These are phyloP conservation scores for Parmales sp. DNA, from an alignment of 108 stramenopile species.

Conservation along the genomic window DNA sequence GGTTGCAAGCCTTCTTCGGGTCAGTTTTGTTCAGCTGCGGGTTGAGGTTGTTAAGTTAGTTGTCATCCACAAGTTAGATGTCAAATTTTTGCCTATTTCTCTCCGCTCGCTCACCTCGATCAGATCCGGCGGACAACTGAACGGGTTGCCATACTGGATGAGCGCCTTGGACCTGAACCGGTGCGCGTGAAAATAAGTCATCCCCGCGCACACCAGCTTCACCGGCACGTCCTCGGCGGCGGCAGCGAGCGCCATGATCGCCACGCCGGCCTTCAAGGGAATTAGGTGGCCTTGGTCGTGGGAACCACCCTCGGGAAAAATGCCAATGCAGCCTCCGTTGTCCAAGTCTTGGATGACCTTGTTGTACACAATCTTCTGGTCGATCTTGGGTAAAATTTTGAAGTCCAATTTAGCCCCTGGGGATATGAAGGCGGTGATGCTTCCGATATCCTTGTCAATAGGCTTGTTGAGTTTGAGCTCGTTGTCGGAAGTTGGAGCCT, in stretches of 20 bases:
- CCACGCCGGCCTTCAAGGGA: constrained; percentile 94
- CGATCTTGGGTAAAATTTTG: constrained; percentile 59
- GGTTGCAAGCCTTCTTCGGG: background rate
- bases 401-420: background rate
- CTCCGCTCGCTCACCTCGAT: too few relatives aligned
- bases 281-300: constrained; percentile 94
- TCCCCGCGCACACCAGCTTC: constrained; percentile 89
- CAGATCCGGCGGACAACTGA: background rate
- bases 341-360: too few relatives aligned
- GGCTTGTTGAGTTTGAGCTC: background rate
- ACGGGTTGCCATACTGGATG: constrained; percentile 17
- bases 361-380: constrained; percentile 67
- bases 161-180: constrained; percentile 25
- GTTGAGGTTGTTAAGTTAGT: too few relatives aligned
- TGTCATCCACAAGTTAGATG: too few relatives aligned
- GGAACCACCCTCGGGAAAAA: constrained; percentile 97
- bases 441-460: background rate
- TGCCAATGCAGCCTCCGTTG: constrained; percentile 69
- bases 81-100: too few relatives aligned
- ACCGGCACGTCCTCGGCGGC: constrained; percentile 78
- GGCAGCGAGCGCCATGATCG: constrained; percentile 86
- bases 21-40: constrained; percentile 21
- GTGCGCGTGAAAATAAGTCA: constrained; percentile 66
- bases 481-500: background rate
- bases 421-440: background rate